Conservation (phyloP, 805 yeast species). For the Ogataea zsoltii region DNA sequence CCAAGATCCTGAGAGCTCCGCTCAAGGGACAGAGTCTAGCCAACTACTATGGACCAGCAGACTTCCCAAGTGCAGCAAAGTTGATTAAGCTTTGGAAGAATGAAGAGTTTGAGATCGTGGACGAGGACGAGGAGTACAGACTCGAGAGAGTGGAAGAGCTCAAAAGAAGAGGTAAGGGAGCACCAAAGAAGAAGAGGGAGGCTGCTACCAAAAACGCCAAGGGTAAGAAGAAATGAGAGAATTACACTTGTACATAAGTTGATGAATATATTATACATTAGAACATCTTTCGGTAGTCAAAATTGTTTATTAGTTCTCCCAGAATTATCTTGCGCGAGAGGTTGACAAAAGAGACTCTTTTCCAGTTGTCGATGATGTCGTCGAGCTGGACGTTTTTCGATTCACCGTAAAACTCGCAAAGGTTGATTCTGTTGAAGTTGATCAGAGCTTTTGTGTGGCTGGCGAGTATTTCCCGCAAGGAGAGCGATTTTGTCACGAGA, state of each 20-base stretch:
- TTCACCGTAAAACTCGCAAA: constrained; percentile 14
- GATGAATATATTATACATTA: constrained; percentile 16
- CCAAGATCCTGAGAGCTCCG: constrained; percentile 65
- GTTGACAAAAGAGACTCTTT: constrained; percentile 20
- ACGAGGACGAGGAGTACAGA: constrained; percentile 72
- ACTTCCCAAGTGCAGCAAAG: constrained; percentile 57
- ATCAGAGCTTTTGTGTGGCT: constrained; percentile 33
- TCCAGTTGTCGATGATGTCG: constrained; percentile 30
- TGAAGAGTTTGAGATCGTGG: constrained; percentile 45
- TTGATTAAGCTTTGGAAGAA: constrained; percentile 27
- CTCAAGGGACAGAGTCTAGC: constrained; percentile 72
- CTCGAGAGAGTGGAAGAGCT: constrained; percentile 60
- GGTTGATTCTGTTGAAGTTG: constrained; percentile 30
- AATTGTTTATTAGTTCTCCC: constrained; percentile 32
- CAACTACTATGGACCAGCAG: constrained; percentile 72
- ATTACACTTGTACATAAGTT: constrained; percentile 11
- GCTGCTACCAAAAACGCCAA: constrained; percentile 37
- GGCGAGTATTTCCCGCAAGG: constrained; percentile 26
- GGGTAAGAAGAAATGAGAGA: constrained; percentile 38
- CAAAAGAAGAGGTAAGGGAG: constrained; percentile 87
- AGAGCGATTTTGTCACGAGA: constrained; percentile 30
- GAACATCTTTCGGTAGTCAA: constrained; percentile 35
- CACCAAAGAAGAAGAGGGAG: constrained; percentile 73
- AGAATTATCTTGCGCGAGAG: constrained; percentile 24
- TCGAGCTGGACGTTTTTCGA: constrained; percentile 2